Conservation (phyloP, 306 rosid species). For the Inga oerstediana region DNA sequence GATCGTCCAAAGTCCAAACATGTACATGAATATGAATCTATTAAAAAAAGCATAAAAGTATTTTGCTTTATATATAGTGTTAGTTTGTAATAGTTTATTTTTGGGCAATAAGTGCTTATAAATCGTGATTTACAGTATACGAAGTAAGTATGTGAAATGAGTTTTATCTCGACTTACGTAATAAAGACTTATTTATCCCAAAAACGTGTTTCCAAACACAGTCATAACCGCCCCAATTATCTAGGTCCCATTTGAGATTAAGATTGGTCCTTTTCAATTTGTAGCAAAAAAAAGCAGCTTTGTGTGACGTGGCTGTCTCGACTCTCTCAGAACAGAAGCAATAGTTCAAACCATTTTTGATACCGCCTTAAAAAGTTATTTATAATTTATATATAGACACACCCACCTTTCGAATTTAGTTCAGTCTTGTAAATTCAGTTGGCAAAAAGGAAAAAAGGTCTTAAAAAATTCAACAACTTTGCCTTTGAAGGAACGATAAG, state of each 20-base stretch:
- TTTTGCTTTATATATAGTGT: neutral
- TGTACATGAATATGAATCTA: neutral
- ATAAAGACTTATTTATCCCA: too few species aligned
- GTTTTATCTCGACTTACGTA: too few species aligned
- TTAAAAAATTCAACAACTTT: constrained; percentile 5
- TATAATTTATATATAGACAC: constrained; percentile 20
- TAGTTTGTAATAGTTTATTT: too few species aligned
- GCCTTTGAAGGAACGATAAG: constrained; percentile 38
- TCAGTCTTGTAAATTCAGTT: neutral
- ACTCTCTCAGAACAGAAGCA: constrained; percentile 14
- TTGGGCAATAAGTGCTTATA: too few species aligned
- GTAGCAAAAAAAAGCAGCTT: constrained; percentile 11
- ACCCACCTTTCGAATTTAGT: constrained; percentile 23
- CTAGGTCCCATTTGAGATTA: neutral
- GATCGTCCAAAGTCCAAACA: too few species aligned
- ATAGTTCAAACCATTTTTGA: neutral
- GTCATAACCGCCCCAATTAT: neutral
- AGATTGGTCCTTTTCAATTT: neutral
- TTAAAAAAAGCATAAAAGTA: neutral
- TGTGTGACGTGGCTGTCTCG: neutral
- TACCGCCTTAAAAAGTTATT: constrained; percentile 8
- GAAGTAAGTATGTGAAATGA: too few species aligned
- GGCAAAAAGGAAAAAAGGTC: neutral
- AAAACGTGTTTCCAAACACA: too few species aligned
- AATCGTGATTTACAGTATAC: too few species aligned